A percentile compares a stretch with the other conserved stretches of the same genome.
These are phyloP conservation scores for Hymenoscyphus albidus DNA, from an alignment of 2,329 filamentous ascomycete species.

Conservation along the genomic window DNA sequence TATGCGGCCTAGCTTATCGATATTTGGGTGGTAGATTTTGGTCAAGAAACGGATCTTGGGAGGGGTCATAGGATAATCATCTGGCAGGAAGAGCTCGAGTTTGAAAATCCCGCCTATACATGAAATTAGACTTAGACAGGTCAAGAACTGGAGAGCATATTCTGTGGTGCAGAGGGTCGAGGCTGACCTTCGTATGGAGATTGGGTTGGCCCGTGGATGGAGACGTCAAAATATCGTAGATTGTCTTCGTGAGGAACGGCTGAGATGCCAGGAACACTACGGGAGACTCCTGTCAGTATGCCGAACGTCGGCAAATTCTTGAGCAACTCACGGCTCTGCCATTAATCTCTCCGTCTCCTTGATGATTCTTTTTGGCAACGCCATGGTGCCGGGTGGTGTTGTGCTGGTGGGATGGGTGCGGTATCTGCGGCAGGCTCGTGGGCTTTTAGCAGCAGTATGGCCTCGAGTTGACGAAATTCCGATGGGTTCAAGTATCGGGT, in stretches of 20 bases:
- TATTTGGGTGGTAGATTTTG: constrained; percentile 99
- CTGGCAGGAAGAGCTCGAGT: constrained; percentile 93
- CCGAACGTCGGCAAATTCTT: neutral
- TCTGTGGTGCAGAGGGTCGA: neutral
- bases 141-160: neutral
- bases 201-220: constrained; percentile 85
- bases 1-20: constrained; percentile 95
- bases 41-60: constrained; percentile 98
- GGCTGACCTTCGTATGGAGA: constrained; percentile 87
- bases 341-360: constrained; percentile 98
- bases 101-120: constrained; percentile 72
- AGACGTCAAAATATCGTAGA: constrained; percentile 95
- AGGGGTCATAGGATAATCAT: constrained; percentile 98
- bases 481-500: neutral
- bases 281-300: constrained; percentile 13
- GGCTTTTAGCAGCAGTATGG: neutral
- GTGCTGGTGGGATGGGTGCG: neutral
- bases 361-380: constrained; percentile 91
- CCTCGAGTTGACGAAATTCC: neutral
- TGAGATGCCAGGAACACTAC: constrained; percentile 90
- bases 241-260: constrained; percentile 96
- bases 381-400: constrained; percentile 41
- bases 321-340: constrained; percentile 77
- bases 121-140: neutral
- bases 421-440: neutral